Evolutionary conservation across 75 land plant genomes (phyloP).

Genomic region (Ceratopteris richardii): DNA sequence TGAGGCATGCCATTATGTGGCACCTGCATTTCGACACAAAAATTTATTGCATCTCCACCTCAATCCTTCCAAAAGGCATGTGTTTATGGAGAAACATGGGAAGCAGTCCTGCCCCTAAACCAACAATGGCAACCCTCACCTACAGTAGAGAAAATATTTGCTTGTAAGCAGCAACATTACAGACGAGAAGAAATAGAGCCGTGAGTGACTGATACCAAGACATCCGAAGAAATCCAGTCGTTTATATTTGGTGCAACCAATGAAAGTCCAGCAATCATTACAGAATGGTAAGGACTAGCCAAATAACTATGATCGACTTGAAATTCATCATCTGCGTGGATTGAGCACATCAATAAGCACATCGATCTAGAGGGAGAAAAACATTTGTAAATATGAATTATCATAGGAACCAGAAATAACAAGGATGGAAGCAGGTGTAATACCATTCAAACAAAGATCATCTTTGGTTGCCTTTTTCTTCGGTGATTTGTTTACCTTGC

Average conservation of each 20-base stretch:
- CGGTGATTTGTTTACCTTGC: slow-evolving; percentile 25
- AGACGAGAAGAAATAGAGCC: background rate
- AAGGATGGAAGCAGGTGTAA: too few relatives aligned
- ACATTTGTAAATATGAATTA: too few relatives aligned
- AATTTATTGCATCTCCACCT: slow-evolving; percentile 27
- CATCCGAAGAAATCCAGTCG: slow-evolving; percentile 23
- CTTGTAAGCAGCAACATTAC: background rate
- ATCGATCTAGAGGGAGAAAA: background rate
- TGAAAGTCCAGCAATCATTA: slow-evolving; percentile 67
- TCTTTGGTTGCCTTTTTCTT: slow-evolving; percentile 32
- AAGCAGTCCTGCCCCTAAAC: slow-evolving; percentile 93
- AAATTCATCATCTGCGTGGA: slow-evolving; percentile 13
- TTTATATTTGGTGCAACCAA: slow-evolving; percentile 53
- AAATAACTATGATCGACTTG: slow-evolving; percentile 64
- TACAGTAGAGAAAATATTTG: slow-evolving; percentile 11
- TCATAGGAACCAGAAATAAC: too few relatives aligned
- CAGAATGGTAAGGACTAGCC: slow-evolving; percentile 84
- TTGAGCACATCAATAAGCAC: background rate
- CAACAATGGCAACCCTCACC: slow-evolving; percentile 57
- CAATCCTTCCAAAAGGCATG: slow-evolving; percentile 53
- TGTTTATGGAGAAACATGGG: slow-evolving; percentile 79
- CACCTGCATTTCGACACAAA: too few relatives aligned
- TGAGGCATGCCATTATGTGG: too few relatives aligned
- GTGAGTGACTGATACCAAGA: slow-evolving; percentile 29
- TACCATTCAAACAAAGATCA: background rate